Evolutionary conservation across 352 stramenopile genomes (phyloP), one percentile per base, ranked within the genome.

Genomic region (Pythium guiyangense): DNA sequence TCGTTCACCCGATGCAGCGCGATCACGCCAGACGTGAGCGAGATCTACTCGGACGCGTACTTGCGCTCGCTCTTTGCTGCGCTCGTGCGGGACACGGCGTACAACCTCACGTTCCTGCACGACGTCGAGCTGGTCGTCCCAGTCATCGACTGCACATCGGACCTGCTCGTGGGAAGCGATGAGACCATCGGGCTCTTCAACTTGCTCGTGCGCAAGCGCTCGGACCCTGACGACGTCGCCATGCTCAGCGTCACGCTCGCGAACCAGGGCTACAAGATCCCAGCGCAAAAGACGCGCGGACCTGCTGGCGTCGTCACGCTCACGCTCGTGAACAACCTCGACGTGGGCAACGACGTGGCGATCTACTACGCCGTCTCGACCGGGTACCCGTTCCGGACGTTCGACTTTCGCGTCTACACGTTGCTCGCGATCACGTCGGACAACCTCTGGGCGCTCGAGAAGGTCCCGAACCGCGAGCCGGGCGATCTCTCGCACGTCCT

Each of bases 131-230:
- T 82, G 6, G 63, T 82, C 2, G 27, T 64, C 1, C 74, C 71
- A 8, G 59, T 84, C 3, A 67, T 84, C 5, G 71, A 84, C 51
- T 84, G 74, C 54, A 62, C 70, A 9, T 43, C 60, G 6, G 47
- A 60, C 31, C 61, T 79, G 9, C 20, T 64, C 0, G 0, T 42
- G 4, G 52, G 52, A 0, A 63, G 20, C 20, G 70, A 79, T 50
- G 53, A 58, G n/a, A 73, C 67, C 0, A 52, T 72, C 9, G 39
- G 64, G 3, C 54, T 58, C 0, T 53, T 78, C 34, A 79, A 74
- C 43, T 78, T 82, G 29, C 48, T 84, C 14, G 62, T 79, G 8
- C 74, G 67, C 14, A 54, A 45, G 18, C 71, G 68, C 25, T 58
- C 22, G 0, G 45, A 75, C 8, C 10, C 40, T 0, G 54, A 58